Evolutionary conservation across 768 basidiomycete genomes (phyloP), one percentile per base, ranked within the genome.

Genomic region (Tylopilus sp.): DNA sequence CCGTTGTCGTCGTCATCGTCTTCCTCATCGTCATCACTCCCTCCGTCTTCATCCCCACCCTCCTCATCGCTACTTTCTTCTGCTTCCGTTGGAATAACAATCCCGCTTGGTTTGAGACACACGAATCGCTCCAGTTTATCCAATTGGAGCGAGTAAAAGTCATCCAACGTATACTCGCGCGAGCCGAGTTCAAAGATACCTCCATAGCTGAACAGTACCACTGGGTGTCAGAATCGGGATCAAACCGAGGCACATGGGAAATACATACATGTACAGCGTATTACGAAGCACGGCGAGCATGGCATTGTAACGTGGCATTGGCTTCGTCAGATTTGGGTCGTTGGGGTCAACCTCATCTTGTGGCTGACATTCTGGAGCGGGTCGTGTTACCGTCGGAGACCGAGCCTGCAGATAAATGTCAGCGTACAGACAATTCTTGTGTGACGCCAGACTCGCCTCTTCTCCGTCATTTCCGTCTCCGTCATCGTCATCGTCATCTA

Each of bases 211-310:
- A 52, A 45, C 3, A 28, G 3, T 13, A 23, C 10, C 2, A 6
- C n/a, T n/a, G n/a, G 18, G 36, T 36, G 31, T 52, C 7, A 50
- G 43, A 0, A 8, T 40, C 8, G 8, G 6, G 10, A 28, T 28
- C 3, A 7, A 28, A 28, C 15, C 30, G 8, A 18, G 26, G 9
- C 7, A 3, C 12, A 13, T 25, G 9, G 31, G 40, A 9, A 11
- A 20, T 23, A 51, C 88, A 18, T 51, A 91, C 89, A 95, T 85
- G 69, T 89, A 95, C 1, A 95, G 72, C 0, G 87, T 91, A 64
- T 92, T 95, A 20, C 83, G 79, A 39, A 91, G 74, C 7, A 94
- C 83, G 0, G 91, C 83, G 7, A 94, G 73, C 91, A 95, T 94
- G 4, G 90, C 79, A 59, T 95, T 95, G 67, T 94, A 95, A 8